Evolutionary conservation across 2,329 filamentous ascomycete genomes (phyloP).

Genomic region (Hirsutella rhossiliensis): DNA sequence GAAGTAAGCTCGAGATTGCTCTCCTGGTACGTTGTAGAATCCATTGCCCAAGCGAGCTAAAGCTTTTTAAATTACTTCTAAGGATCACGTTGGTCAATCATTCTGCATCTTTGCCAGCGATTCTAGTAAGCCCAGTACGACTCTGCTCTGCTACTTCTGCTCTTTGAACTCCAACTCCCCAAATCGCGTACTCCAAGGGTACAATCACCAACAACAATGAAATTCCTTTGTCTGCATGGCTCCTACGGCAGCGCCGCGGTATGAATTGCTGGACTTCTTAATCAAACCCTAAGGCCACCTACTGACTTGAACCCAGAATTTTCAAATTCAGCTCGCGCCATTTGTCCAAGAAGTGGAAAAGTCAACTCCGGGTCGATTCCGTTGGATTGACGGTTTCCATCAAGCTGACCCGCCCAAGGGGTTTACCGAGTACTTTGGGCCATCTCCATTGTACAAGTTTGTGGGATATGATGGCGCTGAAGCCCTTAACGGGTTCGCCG

Average conservation of each 20-base stretch:
- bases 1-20: too few species aligned
- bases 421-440: conserved; percentile 45
- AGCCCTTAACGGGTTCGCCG: conserved; percentile 31
- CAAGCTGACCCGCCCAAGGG: conserved; percentile 36
- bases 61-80: too few species aligned
- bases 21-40: too few species aligned
- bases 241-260: conserved; percentile 45
- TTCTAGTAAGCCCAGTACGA: too few species aligned
- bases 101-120: too few species aligned
- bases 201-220: conserved; percentile 27
- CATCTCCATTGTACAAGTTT: conserved; percentile 42
- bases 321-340: conserved; percentile 37
- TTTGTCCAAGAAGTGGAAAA: conserved; percentile 12
- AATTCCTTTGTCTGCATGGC: conserved; percentile 44
- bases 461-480: conserved; percentile 33
- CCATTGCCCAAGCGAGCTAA: too few species aligned
- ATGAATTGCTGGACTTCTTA: conserved; percentile 12
- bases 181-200: too few species aligned
- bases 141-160: too few species aligned
- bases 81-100: too few species aligned
- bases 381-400: conserved; percentile 39
- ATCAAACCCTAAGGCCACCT: background rate
- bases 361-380: conserved; percentile 19
- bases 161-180: too few species aligned
- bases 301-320: conserved; percentile 28